Evolutionary conservation across 2,329 filamentous ascomycete species (phyloP).

Genomic region (Colletotrichum lentis): DNA sequence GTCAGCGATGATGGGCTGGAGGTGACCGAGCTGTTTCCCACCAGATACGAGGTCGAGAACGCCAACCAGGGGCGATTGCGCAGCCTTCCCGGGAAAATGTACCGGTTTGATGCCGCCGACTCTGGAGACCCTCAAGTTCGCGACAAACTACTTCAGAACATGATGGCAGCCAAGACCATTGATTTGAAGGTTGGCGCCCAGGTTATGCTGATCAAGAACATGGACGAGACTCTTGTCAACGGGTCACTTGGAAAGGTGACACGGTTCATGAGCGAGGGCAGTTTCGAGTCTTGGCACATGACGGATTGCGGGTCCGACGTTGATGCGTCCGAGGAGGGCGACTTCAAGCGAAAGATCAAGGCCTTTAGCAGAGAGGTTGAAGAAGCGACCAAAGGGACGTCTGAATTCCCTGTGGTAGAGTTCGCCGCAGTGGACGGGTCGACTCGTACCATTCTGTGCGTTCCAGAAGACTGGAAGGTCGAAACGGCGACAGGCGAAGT

Average conservation of each 20-base stretch:
- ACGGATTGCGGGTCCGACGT: conserved; percentile 54
- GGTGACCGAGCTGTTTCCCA: conserved; percentile 93
- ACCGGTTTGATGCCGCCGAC: conserved; percentile 78
- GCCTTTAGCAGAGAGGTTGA: conserved; percentile 55
- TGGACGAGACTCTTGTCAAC: conserved; percentile 93
- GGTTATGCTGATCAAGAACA: conserved; percentile 99
- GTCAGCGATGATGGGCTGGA: conserved; percentile 77
- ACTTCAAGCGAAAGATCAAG: conserved; percentile 66
- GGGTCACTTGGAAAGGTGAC: conserved; percentile 89
- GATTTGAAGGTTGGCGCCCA: conserved; percentile 90
- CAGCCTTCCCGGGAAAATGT: conserved; percentile 72
- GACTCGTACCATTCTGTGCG: conserved; percentile 78
- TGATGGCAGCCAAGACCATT: conserved; percentile 88
- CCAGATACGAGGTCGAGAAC: conserved; percentile 84
- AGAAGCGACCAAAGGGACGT: conserved; percentile 46
- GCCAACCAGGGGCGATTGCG: conserved; percentile 81
- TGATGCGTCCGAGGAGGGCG: conserved; percentile 52
- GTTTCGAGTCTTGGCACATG: conserved; percentile 48
- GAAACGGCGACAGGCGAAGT: conserved; percentile 95
- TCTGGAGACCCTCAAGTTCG: conserved; percentile 75
- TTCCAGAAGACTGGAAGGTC: conserved; percentile 93
- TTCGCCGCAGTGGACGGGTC: conserved; percentile 84
- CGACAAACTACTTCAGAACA: conserved; percentile 82
- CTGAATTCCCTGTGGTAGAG: conserved; percentile 82
- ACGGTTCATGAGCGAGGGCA: conserved; percentile 70